phyloP scores from a whole-genome alignment of 768 basidiomycete genomes.

The Agaricus subrufescens region DNA sequence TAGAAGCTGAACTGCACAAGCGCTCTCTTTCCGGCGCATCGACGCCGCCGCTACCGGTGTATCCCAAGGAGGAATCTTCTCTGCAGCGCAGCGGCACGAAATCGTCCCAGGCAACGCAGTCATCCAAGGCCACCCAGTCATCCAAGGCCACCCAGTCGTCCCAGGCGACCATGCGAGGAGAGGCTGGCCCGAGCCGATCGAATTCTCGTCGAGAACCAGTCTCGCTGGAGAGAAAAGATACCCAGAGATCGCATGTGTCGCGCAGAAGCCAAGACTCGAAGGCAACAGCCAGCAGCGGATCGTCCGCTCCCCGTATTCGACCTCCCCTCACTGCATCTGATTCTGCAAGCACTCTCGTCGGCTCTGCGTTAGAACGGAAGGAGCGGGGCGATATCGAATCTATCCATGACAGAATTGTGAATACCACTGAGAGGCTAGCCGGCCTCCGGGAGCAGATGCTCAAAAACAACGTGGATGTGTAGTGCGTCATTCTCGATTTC shows the following conservation, averaged over 20 bases:
- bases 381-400: slow-evolving; percentile 52
- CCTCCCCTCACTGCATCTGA: slow-evolving; percentile 45
- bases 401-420: slow-evolving; percentile 35
- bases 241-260: slow-evolving; percentile 23
- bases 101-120: slow-evolving; percentile 16
- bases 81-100: not conserved
- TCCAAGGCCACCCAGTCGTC: slow-evolving; percentile 27
- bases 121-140: slow-evolving; percentile 13
- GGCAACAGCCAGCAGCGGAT: slow-evolving; percentile 24
- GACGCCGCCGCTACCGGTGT: slow-evolving; percentile 29
- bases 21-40: slow-evolving; percentile 19
- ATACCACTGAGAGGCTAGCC: slow-evolving; percentile 51
- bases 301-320: slow-evolving; percentile 31
- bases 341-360: slow-evolving; percentile 70
- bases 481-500: slow-evolving; percentile 42
- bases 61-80: slow-evolving; percentile 18
- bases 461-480: slow-evolving; percentile 68
- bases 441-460: slow-evolving; percentile 62
- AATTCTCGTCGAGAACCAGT: no score
- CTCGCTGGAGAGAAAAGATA: slow-evolving; percentile 31
- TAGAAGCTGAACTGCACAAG: slow-evolving; percentile 23
- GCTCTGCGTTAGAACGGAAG: slow-evolving; percentile 68
- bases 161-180: slow-evolving; percentile 29
- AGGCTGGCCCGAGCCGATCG: slow-evolving; percentile 4
- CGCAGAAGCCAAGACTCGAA: slow-evolving; percentile 26